phyloP scores from a whole-genome alignment of 2,329 filamentous ascomycete genomes.

The Nemania bipapillata region DNA sequence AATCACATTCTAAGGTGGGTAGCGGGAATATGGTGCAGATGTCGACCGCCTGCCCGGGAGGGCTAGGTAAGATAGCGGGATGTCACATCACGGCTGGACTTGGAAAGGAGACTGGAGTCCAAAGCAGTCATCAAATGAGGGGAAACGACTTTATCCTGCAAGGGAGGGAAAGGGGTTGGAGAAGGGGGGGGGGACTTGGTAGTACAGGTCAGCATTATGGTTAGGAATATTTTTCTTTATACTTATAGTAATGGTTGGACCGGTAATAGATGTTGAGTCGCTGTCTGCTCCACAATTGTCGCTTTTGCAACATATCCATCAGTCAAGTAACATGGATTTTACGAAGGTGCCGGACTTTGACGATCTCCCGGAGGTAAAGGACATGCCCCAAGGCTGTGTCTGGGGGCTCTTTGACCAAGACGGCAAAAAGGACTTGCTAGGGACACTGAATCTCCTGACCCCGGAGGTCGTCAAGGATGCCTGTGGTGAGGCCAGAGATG shows the following conservation, averaged over 20 bases:
- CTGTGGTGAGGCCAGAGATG: slow-evolving; percentile 58
- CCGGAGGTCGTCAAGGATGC: slow-evolving; percentile 57
- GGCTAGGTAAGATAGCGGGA: slow-evolving; percentile 12
- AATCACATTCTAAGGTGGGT: not conserved
- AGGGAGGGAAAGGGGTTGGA: slow-evolving; percentile 8
- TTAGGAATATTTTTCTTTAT: not conserved
- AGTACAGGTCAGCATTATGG: not conserved
- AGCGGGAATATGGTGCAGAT: not conserved
- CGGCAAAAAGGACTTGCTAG: slow-evolving; percentile 61
- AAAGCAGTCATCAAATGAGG: slow-evolving; percentile 3
- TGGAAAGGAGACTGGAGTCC: not conserved
- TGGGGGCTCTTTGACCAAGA: slow-evolving; percentile 65
- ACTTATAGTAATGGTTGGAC: slow-evolving; percentile 2
- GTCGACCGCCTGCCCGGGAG: not conserved
- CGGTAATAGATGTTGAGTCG: not conserved
- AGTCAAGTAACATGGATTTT: slow-evolving; percentile 36
- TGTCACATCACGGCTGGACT: not conserved
- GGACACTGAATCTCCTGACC: slow-evolving; percentile 65
- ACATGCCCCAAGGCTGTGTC: slow-evolving; percentile 61
- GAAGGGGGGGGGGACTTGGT: too few relatives aligned
- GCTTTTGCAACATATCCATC: not conserved
- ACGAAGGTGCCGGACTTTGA: slow-evolving; percentile 58
- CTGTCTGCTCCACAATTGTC: not conserved
- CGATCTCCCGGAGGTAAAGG: slow-evolving; percentile 55
- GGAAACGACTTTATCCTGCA: slow-evolving; percentile 16